Base-by-base conservation (phyloP, 2,329 filamentous ascomycete species). In the Cordyceps tenuipes region DNA sequence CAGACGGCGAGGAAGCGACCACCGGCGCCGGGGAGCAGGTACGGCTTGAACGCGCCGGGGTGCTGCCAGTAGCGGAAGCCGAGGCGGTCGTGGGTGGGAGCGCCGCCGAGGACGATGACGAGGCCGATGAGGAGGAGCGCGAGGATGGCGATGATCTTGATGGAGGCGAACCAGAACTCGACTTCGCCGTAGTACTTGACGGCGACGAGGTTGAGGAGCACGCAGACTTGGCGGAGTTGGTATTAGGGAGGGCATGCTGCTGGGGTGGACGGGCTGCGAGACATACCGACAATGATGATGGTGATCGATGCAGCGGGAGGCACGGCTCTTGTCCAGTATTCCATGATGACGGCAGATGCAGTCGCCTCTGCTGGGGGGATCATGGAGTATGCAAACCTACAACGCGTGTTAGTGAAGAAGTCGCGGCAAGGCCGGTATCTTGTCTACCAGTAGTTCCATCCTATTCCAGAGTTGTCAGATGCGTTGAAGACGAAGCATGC, bases 1-100 rank as follows among this genome's bases (percentile, higher is more conserved):
- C 90, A 71, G 64, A 92, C 89, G 0, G 88, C 89, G 3, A 89
- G 75, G 66, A 87, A 91, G 31, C 79, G 77, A 9, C 89, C 89
- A 0, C 87, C 78, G 29, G 76, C 68, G 3, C 87, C 88, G 0
- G 73, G 74, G 21, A 76, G 78, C 65, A 86, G 82, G 62, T 84
- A 79, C 61, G 84, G 79, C 17, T 80, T 79, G 71, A 91, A 90
- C 0, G 87, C 77, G 3, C 88, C 88, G 0, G 87, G 87, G 2
- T 81, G 71, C 5, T 79, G 73, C 81, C 82, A 85, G 70, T 80
- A 82, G 2, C 65, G 77, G 69, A 90, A 91, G 1, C 88, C 88
- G 64, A 87, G 86, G 1, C 81, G 76, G 65, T 89, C 85, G 44
- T 82, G 77, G 0, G 83, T 71, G 0, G 89, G 89, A 64, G 90